Evolutionary conservation across 129 eudicot genomes (phyloP), one percentile per base, ranked within the genome.

Genomic region (Centrapalus pauciflorus): DNA sequence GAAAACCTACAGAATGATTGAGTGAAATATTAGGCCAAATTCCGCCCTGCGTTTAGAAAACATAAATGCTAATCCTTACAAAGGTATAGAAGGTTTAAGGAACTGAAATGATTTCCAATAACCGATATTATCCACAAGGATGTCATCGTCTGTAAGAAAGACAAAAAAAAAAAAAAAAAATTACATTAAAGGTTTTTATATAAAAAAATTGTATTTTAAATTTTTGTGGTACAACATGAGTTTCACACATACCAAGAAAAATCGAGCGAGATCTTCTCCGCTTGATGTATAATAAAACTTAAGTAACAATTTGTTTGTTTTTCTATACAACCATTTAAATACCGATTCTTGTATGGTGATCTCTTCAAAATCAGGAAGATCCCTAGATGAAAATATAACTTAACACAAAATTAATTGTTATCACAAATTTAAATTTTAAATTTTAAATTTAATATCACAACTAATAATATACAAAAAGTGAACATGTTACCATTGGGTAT

Each of bases 81-180:
- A 12, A 74, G 72, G 79, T 88, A 92, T 34, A 88, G 33, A 43
- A 92, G 72, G 66, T 83, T 88, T 21, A 92, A 75, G 32, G 96
- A 84, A 61, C 81, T 85, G 73, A 82, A 76, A 82, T 79, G 77
- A 46, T 69, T 83, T 40, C 96, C 98, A 17, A 81, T 60, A 43
- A 85, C 81, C 0, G 98, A 88, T 52, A 92, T 48, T 13, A 85
- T 54, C 96, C 96, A 88, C 21, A 92, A 72, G 13, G 75, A 55
- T 1, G 64, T 73, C 48, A 92, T 49, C 1, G 74, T 81, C 98
- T 89, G 66, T 55, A 68, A 61, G 10, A 34, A 14, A n/a, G 23
- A 40, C 17, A 19, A 21, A 21, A 0, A 7, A 46, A 32, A n/a
- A n/a, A n/a, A n/a, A n/a, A n/a, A n/a, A n/a, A n/a, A n/a, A 30